phyloP scores from a whole-genome alignment of 2,329 filamentous ascomycete species.

The Rutstroemia sp. region DNA sequence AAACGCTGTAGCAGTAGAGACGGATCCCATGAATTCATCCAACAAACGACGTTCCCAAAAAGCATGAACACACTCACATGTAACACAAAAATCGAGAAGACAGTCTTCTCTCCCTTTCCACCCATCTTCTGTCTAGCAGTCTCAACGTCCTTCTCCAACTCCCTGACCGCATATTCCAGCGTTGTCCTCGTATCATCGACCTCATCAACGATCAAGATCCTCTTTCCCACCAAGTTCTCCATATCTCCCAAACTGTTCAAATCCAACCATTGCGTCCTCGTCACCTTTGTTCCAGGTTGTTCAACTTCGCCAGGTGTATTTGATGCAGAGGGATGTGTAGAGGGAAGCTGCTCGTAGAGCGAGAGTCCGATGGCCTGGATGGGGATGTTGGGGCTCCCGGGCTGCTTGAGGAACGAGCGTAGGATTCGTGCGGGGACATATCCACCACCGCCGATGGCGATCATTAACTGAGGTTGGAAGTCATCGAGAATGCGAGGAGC shows the following conservation, averaged over 20 bases:
- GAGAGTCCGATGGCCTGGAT: constrained; percentile 99
- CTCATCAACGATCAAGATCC: constrained; percentile 88
- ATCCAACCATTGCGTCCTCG: constrained; percentile 96
- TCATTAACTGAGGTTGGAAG: constrained; percentile 92
- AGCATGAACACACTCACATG: constrained; percentile 48
- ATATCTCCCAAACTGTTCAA: constrained; percentile 74
- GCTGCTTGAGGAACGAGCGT: constrained; percentile 90
- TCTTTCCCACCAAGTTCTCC: constrained; percentile 84
- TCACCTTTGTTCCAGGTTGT: constrained; percentile 84
- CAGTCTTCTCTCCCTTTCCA: constrained; percentile 65
- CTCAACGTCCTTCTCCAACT: constrained; percentile 92
- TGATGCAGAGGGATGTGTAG: constrained; percentile 44
- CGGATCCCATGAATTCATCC: neutral
- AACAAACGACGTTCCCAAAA: neutral
- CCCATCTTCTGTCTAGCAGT: constrained; percentile 67
- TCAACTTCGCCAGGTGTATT: constrained; percentile 45
- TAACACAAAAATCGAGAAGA: constrained; percentile 91
- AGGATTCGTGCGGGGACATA: constrained; percentile 97
- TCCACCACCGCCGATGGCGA: constrained; percentile 94
- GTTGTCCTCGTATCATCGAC: constrained; percentile 94
- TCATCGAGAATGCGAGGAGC: constrained; percentile 74
- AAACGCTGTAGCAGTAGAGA: neutral
- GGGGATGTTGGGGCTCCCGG: constrained; percentile 85
- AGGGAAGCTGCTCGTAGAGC: constrained; percentile 77
- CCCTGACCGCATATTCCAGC: constrained; percentile 85